Evolutionary conservation across 2,329 filamentous ascomycete genomes (phyloP), one percentile per base, ranked within the genome.

Genomic region (Fusarium sp.): DNA sequence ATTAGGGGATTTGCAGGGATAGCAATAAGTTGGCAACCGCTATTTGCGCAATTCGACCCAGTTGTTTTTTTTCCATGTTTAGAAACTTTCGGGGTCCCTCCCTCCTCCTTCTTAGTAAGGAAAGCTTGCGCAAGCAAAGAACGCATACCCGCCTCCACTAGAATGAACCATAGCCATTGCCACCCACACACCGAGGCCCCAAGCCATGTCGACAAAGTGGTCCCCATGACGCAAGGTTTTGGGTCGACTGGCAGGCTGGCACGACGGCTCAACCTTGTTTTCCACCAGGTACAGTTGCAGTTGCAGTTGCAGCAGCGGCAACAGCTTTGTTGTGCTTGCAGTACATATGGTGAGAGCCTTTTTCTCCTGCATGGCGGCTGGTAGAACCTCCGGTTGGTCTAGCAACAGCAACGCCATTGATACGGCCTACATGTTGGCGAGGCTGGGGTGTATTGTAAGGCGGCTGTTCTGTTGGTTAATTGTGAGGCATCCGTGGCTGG

Each of bases 71-170:
- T 24, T 20, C 27, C 50, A 54, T n/a, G 43, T 56, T 64, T 68
- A 61, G 58, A 61, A 61, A 61, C 58, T 45, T 45, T 43, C 7
- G 58, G 56, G 56, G 31, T 58, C 39, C 20, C 9, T 56, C 43
- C 33, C 31, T 37, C 18, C 31, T 20, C 16, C 52, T 52, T 4
- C 27, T 68, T 73, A 68, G 43, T 65, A 27, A 71, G 63, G 59
- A 43, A 39, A 57, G 71, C 71, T 74, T 74, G 72, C 72, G 72
- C 72, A 74, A 74, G 74, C 71, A 54, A 31, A 31, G 16, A 18
- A 54, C n/a, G 50, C 56, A 33, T 31, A 29, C 71, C 67, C 71
- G 71, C 73, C 71, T 48, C 66, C 66, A 68, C 57, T 58, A 58
- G 67, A 71, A 48, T 62, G 67, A 71, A 61, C 71, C 52, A 37